These are phyloP conservation scores for Thermothielavioides terrestris DNA, from an alignment of 495 filamentous ascomycete species.

Conservation along the genomic window DNA sequence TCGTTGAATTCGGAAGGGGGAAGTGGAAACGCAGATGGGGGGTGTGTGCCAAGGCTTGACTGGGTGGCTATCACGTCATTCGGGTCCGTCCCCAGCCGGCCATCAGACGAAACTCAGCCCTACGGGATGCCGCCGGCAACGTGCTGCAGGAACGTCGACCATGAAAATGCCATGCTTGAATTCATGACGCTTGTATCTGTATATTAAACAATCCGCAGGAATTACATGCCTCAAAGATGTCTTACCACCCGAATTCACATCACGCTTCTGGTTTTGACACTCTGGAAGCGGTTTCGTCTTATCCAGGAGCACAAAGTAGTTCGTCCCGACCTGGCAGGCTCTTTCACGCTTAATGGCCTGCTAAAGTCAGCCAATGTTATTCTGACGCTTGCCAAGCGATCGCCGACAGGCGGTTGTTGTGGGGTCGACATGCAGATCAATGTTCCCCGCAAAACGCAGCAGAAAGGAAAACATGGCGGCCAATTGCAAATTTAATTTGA, in stretches of 20 bases:
- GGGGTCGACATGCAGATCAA: background rate
- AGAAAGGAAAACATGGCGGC: background rate
- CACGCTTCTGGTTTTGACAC: too few relatives aligned
- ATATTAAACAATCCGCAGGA: too few relatives aligned
- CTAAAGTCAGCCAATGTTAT: too few relatives aligned
- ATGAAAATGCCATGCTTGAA: background rate
- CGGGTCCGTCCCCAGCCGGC: background rate
- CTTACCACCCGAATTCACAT: too few relatives aligned
- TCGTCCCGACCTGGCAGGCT: too few relatives aligned
- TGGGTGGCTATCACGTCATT: slow-evolving; percentile 10
- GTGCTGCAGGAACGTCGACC: background rate
- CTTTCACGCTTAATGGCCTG: too few relatives aligned
- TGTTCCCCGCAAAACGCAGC: background rate
- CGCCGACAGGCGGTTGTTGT: too few relatives aligned
- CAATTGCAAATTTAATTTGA: background rate
- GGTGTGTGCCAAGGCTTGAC: slow-evolving; percentile 13
- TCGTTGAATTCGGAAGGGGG: background rate
- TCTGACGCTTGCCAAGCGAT: too few relatives aligned
- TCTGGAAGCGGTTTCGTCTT: too few relatives aligned
- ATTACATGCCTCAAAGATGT: too few relatives aligned
- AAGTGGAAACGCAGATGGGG: slow-evolving; percentile 9
- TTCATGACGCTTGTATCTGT: too few relatives aligned
- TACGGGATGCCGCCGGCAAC: slow-evolving; percentile 5
- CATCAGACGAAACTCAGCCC: slow-evolving; percentile 10
- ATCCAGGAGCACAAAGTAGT: too few relatives aligned